phyloP scores from a whole-genome alignment of 2,329 filamentous ascomycete species.

The Sporothrix pseudoabietina region DNA sequence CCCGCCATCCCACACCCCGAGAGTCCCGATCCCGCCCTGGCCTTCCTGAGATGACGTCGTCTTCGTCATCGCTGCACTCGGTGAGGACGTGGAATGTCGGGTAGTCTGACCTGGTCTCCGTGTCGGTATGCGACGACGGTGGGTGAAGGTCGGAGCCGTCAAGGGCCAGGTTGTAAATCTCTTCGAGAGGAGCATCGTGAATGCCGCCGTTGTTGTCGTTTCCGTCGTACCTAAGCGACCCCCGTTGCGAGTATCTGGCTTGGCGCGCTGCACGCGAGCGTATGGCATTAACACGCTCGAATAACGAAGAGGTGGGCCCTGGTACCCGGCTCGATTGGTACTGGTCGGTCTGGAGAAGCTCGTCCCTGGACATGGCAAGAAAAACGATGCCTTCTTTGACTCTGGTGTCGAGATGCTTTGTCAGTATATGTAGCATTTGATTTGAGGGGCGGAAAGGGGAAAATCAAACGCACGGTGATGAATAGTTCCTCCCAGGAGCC shows the following conservation, averaged over 20 bases:
- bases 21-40: background rate
- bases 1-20: slow-evolving; percentile 6
- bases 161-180: slow-evolving; percentile 43
- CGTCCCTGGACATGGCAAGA: slow-evolving; percentile 79
- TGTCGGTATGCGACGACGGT: slow-evolving; percentile 51
- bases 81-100: slow-evolving; percentile 59
- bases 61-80: slow-evolving; percentile 63
- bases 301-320: slow-evolving; percentile 2
- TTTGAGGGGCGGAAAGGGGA: background rate
- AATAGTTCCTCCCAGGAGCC: slow-evolving; percentile 78
- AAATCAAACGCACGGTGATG: slow-evolving; percentile 70
- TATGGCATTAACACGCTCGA: background rate
- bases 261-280: background rate
- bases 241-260: background rate
- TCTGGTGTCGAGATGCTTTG: slow-evolving; percentile 46
- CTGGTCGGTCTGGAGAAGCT: slow-evolving; percentile 70
- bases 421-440: background rate
- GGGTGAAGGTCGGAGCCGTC: background rate
- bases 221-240: background rate
- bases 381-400: slow-evolving; percentile 93
- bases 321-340: slow-evolving; percentile 54
- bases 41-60: slow-evolving; percentile 41
- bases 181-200: slow-evolving; percentile 38
- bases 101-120: slow-evolving; percentile 50
- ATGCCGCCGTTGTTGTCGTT: background rate